Conservation (phyloP, 192 early-diverging fungal species). For the Coemansia sp. region DNA sequence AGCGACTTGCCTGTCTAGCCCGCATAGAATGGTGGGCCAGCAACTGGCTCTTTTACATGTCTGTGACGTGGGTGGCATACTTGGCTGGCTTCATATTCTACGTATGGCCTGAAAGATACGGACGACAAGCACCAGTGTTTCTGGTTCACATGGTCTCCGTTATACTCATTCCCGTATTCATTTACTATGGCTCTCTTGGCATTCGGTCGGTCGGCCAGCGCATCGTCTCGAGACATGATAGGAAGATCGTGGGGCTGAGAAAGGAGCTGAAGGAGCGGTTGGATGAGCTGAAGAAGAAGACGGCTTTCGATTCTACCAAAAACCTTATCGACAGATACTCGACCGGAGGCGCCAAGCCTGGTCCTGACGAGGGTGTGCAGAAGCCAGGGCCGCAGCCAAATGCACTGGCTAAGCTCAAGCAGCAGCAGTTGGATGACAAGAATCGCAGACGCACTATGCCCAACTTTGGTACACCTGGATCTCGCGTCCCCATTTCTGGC, state of each 20-base stretch:
- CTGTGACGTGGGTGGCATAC: conserved; percentile 39
- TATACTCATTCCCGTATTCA: conserved; percentile 15
- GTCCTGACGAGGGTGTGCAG: not conserved
- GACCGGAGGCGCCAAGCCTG: conserved; percentile 16
- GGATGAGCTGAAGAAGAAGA: conserved; percentile 95
- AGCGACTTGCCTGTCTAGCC: conserved; percentile 14
- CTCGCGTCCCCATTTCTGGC: conserved; percentile 62
- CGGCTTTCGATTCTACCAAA: conserved; percentile 87
- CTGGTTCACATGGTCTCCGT: conserved; percentile 25
- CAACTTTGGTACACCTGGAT: conserved; percentile 71
- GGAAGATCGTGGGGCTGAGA: conserved; percentile 37
- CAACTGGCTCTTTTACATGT: conserved; percentile 46
- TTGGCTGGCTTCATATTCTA: conserved; percentile 36
- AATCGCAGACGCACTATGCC: conserved; percentile 44
- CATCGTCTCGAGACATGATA: conserved; percentile 23
- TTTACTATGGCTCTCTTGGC: conserved; percentile 41
- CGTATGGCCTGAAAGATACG: conserved; percentile 42
- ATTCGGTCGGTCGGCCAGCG: conserved; percentile 27
- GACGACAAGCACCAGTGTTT: conserved; percentile 11
- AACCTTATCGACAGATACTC: conserved; percentile 87
- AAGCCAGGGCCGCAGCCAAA: conserved; percentile 1
- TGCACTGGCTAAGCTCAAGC: not conserved
- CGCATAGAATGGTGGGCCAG: conserved; percentile 34
- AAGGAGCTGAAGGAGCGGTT: conserved; percentile 69
- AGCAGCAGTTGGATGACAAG: conserved; percentile 22